Percentiles rank a stretch among this genome's conserved stretches.
Evolutionary conservation across 352 stramenopile genomes (phyloP).

Genomic region (Globisporangium uncinulatum): DNA sequence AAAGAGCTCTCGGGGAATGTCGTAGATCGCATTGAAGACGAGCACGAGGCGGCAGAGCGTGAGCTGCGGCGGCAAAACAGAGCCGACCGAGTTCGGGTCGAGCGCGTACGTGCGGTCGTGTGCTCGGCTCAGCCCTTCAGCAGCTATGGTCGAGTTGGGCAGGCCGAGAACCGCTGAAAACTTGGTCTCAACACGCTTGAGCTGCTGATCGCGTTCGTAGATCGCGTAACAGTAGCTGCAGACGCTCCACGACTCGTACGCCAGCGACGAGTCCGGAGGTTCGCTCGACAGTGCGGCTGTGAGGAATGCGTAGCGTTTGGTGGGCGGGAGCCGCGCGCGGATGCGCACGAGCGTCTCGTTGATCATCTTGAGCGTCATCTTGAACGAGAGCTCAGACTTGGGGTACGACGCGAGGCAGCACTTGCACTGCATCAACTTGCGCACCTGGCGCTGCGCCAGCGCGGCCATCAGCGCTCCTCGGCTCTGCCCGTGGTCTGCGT

Average conservation of each 20-base stretch:
- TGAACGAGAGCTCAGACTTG: slow-evolving; percentile 74
- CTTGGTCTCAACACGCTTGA: slow-evolving; percentile 60
- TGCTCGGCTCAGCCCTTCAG: slow-evolving; percentile 40
- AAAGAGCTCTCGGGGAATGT: slow-evolving; percentile 71
- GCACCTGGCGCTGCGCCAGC: slow-evolving; percentile 53
- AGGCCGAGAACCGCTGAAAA: slow-evolving; percentile 49
- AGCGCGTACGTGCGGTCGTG: slow-evolving; percentile 37
- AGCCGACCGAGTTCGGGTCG: slow-evolving; percentile 34
- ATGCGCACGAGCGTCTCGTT: slow-evolving; percentile 73
- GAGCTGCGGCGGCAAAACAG: slow-evolving; percentile 50
- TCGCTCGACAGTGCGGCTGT: slow-evolving; percentile 36
- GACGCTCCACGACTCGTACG: slow-evolving; percentile 82
- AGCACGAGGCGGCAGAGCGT: slow-evolving; percentile 75
- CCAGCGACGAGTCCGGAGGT: slow-evolving; percentile 39
- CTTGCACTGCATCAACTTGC: slow-evolving; percentile 74
- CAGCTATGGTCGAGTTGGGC: slow-evolving; percentile 26
- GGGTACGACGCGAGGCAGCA: slow-evolving; percentile 70
- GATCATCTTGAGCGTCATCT: slow-evolving; percentile 88
- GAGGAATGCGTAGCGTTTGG: slow-evolving; percentile 49
- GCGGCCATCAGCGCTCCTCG: slow-evolving; percentile 7
- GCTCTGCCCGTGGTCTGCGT: slow-evolving; percentile 2
- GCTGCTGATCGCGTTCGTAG: slow-evolving; percentile 76
- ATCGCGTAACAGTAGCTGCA: slow-evolving; percentile 83
- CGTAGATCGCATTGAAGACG: slow-evolving; percentile 78
- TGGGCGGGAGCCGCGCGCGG: slow-evolving; percentile 38